Evolutionary conservation across 1,139 yeast species (phyloP), one percentile per base, ranked within the genome.

Genomic region (Diutina scorzettiae): DNA sequence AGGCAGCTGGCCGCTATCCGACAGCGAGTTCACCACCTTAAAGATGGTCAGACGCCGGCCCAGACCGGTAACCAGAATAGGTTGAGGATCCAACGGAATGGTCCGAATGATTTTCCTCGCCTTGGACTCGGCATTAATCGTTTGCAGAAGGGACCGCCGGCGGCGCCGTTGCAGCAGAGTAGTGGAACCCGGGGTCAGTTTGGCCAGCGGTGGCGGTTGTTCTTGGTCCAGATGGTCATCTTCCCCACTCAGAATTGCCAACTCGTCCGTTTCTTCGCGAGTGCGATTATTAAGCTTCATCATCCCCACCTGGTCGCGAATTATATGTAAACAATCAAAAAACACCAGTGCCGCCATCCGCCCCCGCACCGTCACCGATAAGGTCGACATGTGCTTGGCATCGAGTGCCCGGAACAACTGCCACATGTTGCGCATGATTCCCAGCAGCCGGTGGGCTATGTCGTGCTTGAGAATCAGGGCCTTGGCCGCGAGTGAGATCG

Each of bases 391-490:
- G 36, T 63, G 59, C 53, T 66, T 66, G 43, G 70, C 72, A 46
- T 74, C 70, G 44, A 80, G 60, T 1, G 75, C 66, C 44, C 78
- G 73, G 58, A 83, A 83, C 47, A 87, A 69, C 49, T 82, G 86
- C 98, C 98, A 91, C 69, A 86, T 80, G 53, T 87, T 87, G 51
- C 84, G 76, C 91, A 91, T 85, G 46, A 91, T 86, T 17, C 95
- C 96, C 43, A 95, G 81, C 0, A 95, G 84, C 49, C 97, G 72
- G 58, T 83, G 85, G 1, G 96, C 87, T 70, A 91, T 80, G 56
- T 91, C 98, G 58, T 89, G 93, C 53, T 85, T 85, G 51, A 86
- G 66, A 36, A 89, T 81, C 0, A 96, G 85, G 0, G 96, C 95
- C 47, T 76, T 76, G 42, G 79, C 75, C 1, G 91, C 78, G 41